Conservation (phyloP, 2,329 filamentous ascomycete genomes). For the Botrytis medusae region DNA sequence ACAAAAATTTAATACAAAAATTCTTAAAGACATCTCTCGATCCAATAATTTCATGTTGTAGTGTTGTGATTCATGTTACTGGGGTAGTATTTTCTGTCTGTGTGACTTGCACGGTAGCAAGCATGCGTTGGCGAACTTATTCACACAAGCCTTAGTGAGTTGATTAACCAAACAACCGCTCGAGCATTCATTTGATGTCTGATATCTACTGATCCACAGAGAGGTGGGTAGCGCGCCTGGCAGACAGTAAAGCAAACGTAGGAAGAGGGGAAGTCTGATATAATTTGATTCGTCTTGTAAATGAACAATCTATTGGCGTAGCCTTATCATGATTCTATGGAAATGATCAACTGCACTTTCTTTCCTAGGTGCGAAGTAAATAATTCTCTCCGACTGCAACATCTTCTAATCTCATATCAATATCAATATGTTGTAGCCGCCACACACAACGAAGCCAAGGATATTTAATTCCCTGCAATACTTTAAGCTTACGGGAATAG, state of each 20-base stretch:
- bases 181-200: not conserved
- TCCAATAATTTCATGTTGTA: not conserved
- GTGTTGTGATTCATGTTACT: not conserved
- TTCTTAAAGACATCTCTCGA: not conserved
- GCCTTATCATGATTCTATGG: not conserved
- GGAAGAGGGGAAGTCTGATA: not conserved
- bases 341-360: not conserved
- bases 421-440: not conserved
- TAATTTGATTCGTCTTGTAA: not conserved
- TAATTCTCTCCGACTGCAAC: too few relatives aligned
- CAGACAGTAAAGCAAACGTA: not conserved
- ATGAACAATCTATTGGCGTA: not conserved
- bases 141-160: not conserved
- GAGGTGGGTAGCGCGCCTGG: not conserved
- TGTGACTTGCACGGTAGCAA: conserved; percentile 1
- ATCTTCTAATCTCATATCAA: not conserved
- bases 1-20: conserved; percentile 10
- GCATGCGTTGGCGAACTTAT: not conserved
- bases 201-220: not conserved
- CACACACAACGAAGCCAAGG: not conserved
- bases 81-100: not conserved
- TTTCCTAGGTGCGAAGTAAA: not conserved
- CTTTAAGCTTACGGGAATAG: not conserved
- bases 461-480: not conserved
- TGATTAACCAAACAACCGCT: conserved; percentile 3